Evolutionary conservation across 768 basidiomycete genomes (phyloP).

Genomic region (Candolleomyces efflorescens): DNA sequence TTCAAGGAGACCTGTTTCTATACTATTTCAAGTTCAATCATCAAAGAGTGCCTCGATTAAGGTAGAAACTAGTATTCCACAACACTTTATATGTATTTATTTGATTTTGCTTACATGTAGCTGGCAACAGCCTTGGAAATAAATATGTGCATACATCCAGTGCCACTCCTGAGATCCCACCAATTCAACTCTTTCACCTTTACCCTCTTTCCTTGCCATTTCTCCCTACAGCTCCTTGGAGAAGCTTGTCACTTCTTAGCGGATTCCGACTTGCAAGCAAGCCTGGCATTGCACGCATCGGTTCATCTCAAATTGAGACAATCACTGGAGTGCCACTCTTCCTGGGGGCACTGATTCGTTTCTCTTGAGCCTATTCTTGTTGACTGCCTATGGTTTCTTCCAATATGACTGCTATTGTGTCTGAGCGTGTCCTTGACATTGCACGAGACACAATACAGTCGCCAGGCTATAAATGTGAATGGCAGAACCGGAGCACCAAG

Average conservation of each 20-base stretch:
- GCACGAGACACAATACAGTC: slow-evolving; percentile 22
- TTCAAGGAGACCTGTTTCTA: no score
- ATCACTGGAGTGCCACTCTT: not conserved
- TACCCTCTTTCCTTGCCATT: not conserved
- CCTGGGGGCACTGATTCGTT: not conserved
- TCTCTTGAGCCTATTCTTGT: not conserved
- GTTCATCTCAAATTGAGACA: not conserved
- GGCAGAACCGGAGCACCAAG: slow-evolving; percentile 16
- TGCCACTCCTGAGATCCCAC: not conserved
- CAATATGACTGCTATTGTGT: not conserved
- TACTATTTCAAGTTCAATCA: no score
- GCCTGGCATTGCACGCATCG: not conserved
- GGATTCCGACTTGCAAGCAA: slow-evolving; percentile 16
- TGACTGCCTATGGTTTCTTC: slow-evolving; percentile 1
- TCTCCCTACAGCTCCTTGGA: not conserved
- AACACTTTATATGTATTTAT: not conserved
- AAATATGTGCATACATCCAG: not conserved
- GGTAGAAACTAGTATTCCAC: no score
- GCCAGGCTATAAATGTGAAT: slow-evolving; percentile 22
- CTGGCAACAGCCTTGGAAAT: not conserved
- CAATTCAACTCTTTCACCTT: not conserved
- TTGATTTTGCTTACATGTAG: not conserved
- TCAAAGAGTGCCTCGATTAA: no score
- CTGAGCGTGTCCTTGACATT: slow-evolving; percentile 18
- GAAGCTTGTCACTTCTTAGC: slow-evolving; percentile 13